These are phyloP conservation scores for Talaromyces sp. DNA, from an alignment of 2,329 filamentous ascomycete species.

Conservation along the genomic window DNA sequence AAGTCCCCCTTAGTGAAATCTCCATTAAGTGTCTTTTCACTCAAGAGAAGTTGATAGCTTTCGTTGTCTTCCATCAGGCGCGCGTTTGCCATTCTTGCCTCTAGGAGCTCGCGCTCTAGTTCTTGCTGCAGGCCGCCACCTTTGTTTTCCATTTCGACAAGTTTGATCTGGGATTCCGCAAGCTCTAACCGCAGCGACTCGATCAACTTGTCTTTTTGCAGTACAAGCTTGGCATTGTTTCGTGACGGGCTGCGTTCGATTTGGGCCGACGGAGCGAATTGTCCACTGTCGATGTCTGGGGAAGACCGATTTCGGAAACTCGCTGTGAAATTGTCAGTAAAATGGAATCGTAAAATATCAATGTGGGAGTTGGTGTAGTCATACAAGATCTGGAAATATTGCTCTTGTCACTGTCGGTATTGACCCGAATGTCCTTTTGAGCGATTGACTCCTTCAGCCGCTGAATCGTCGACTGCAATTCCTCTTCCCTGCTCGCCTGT, in stretches of 20 bases:
- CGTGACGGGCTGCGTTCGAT: constrained; percentile 83
- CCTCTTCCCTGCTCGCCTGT: constrained; percentile 76
- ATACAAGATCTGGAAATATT: constrained; percentile 53
- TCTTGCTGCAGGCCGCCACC: constrained; percentile 84
- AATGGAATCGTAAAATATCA: no score
- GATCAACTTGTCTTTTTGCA: constrained; percentile 96
- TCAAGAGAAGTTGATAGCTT: constrained; percentile 90
- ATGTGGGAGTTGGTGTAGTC: constrained; percentile 14
- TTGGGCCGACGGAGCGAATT: constrained; percentile 82
- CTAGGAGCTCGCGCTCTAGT: constrained; percentile 84
- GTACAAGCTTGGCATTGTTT: constrained; percentile 82
- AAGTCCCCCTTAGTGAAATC: constrained; percentile 84
- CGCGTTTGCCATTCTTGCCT: constrained; percentile 92
- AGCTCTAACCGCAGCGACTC: constrained; percentile 88
- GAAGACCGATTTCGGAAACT: constrained; percentile 52
- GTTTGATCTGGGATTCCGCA: constrained; percentile 90
- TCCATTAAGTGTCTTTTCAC: constrained; percentile 91
- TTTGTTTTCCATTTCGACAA: constrained; percentile 90
- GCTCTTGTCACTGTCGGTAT: constrained; percentile 48
- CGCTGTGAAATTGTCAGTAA: constrained; percentile 27
- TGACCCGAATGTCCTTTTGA: constrained; percentile 62
- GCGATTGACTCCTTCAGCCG: constrained; percentile 84
- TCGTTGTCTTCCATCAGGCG: constrained; percentile 98
- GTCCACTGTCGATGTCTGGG: constrained; percentile 67
- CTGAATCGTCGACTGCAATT: constrained; percentile 86